Base-by-base conservation (phyloP, 2,329 filamentous ascomycete genomes). In the Fusarium oxysporum region DNA sequence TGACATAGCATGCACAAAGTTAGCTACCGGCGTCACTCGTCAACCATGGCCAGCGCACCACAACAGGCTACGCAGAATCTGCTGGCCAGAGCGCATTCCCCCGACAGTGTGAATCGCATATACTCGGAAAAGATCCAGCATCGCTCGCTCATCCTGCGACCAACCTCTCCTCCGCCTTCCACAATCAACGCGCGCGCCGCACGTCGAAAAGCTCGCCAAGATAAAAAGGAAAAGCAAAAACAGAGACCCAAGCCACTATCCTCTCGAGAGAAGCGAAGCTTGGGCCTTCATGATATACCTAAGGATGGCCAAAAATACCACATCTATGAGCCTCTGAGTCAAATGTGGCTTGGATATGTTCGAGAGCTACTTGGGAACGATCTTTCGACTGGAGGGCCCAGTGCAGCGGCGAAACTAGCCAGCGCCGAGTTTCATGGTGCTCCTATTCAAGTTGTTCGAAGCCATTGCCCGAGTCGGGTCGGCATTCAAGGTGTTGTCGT, bases 361-460 rank as follows among this genome's bases (percentile, higher is more conserved):
- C 89, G 91, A 60, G 95, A 98, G 75, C 85, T 98, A 0, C 83
- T 98, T 3, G 92, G 92, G 9, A 79, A 89, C 62, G 87, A 89
- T 68, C 80, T 90, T 5, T 86, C 86, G 70, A 84, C 85, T 1
- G 86, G 92, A 23, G 89, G 89, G 0, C 84, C 89, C 6, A 75
- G 82, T 10, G 88, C 91, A 5, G 93, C 92, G 9, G 92, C 92
- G 8, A 93, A 96, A 81, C 84, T 99, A 38, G 91, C 90, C 48
- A 94, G 92, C 64, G 96, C 95, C 4, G 96, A 99, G 82, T 96
- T 95, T 77, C 95, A 98, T 80, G 96, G 96, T 4, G 95, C 96
- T 21, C 85, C 91, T 75, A 81, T 98, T 25, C 91, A 95, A 83
- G 94, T 98, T 28, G 92, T 96, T 62, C 85, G 95, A 76, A 96